A percentile compares a stretch with the other conserved stretches of the same genome.
Evolutionary conservation across 2,329 filamentous ascomycete species (phyloP).

Genomic region (Thielaviopsis populi): DNA sequence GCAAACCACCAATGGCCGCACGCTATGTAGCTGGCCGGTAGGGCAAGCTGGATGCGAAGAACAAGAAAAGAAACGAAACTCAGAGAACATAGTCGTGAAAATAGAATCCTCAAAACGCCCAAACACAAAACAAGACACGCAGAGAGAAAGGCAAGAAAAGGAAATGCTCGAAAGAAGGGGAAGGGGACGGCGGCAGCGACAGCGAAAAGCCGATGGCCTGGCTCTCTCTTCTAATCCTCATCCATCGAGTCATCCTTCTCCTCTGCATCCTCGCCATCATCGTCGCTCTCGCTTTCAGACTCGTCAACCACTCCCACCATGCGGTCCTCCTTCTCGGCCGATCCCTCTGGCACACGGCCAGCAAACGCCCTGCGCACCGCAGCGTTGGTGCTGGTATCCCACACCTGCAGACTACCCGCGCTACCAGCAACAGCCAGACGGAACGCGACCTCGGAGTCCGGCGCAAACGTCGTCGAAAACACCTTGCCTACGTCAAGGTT

Average conservation of each 20-base stretch:
- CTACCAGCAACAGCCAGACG: slow-evolving; percentile 85
- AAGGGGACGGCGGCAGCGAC: not conserved
- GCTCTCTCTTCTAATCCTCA: slow-evolving; percentile 30
- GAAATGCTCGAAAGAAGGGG: not conserved
- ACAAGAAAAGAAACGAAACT: slow-evolving; percentile 5
- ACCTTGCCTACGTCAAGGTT: slow-evolving; percentile 91
- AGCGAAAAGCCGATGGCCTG: not conserved
- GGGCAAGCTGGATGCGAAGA: not conserved
- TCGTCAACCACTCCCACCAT: slow-evolving; percentile 58
- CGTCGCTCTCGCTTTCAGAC: slow-evolving; percentile 51
- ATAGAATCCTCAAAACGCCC: slow-evolving; percentile 6
- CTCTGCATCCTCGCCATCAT: slow-evolving; percentile 33
- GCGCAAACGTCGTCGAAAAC: slow-evolving; percentile 80
- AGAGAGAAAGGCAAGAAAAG: not conserved
- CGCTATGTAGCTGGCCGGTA: not conserved
- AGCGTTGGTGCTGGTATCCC: slow-evolving; percentile 90
- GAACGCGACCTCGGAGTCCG: slow-evolving; percentile 82
- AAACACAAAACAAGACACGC: not conserved
- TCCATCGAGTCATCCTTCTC: slow-evolving; percentile 40
- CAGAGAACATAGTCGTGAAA: slow-evolving; percentile 5
- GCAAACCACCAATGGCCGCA: not conserved
- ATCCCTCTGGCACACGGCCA: slow-evolving; percentile 42
- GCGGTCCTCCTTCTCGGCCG: slow-evolving; percentile 53
- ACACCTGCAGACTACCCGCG: slow-evolving; percentile 82
- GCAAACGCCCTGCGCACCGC: slow-evolving; percentile 77